Evolutionary conservation across 2,329 filamentous ascomycete species (phyloP).

Genomic region (Colletotrichum australisinense): DNA sequence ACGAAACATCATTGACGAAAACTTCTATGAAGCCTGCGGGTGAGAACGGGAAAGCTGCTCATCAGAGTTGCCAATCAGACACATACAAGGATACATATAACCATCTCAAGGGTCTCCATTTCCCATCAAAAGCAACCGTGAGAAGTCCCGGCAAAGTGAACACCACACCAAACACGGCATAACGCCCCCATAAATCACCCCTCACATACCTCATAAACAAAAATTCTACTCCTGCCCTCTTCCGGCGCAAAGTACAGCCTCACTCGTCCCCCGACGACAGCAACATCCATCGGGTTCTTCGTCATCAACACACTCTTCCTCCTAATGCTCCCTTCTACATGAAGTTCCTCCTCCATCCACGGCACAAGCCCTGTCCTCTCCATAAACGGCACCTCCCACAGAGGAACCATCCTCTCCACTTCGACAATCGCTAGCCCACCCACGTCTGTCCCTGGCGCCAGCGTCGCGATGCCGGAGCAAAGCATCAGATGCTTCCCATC

Average conservation of each 20-base stretch:
- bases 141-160: too few species aligned
- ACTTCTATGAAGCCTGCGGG: too few species aligned
- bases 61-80: too few species aligned
- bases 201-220: slow-evolving; percentile 55
- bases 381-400: slow-evolving; percentile 58
- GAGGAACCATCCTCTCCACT: slow-evolving; percentile 53
- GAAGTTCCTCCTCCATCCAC: slow-evolving; percentile 41
- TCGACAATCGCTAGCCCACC: slow-evolving; percentile 62
- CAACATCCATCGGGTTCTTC: slow-evolving; percentile 61
- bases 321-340: not conserved
- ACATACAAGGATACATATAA: too few species aligned
- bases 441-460: slow-evolving; percentile 45
- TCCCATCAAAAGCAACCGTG: too few species aligned
- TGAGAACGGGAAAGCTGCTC: too few species aligned
- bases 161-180: too few species aligned
- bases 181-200: not conserved
- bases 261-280: slow-evolving; percentile 55
- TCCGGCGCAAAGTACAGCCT: slow-evolving; percentile 60
- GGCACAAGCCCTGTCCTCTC: slow-evolving; percentile 47
- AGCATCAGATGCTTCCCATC: slow-evolving; percentile 56
- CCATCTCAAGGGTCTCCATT: too few species aligned
- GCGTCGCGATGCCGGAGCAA: slow-evolving; percentile 56
- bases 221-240: slow-evolving; percentile 57
- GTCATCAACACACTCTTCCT: slow-evolving; percentile 52
- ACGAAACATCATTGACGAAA: too few species aligned